Percentiles rank a stretch among this genome's conserved stretches.
These are phyloP conservation scores for Candida verbasci DNA, from an alignment of 805 yeast species.

Conservation along the genomic window DNA sequence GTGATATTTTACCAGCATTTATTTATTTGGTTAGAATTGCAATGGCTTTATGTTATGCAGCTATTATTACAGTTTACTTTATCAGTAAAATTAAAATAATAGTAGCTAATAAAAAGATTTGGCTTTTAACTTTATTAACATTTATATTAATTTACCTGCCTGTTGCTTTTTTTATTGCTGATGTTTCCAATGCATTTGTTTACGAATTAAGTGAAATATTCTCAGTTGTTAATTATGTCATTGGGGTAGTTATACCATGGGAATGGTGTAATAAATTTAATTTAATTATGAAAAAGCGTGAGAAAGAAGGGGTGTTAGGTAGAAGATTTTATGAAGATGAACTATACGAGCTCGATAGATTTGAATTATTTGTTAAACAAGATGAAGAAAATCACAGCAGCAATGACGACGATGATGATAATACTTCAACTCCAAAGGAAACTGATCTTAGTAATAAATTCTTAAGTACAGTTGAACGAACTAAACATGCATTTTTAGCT, in stretches of 20 bases:
- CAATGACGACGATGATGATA: constrained; percentile 7
- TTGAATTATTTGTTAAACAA: constrained; percentile 37
- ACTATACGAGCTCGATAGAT: constrained; percentile 35
- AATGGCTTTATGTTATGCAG: constrained; percentile 63
- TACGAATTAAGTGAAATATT: constrained; percentile 69
- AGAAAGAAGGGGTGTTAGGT: constrained; percentile 71
- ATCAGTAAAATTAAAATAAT: constrained; percentile 50
- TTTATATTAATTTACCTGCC: constrained; percentile 54
- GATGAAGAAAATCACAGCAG: constrained; percentile 10
- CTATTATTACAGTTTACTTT: constrained; percentile 53
- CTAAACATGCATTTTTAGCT: constrained; percentile 37
- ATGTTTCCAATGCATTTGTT: constrained; percentile 73
- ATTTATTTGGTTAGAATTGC: constrained; percentile 71
- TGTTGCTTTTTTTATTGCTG: constrained; percentile 70
- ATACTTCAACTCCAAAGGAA: not conserved
- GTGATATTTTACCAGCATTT: constrained; percentile 67
- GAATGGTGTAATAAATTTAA: constrained; percentile 76
- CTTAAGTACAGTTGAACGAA: constrained; percentile 11
- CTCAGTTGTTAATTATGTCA: constrained; percentile 65
- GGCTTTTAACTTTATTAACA: constrained; percentile 55
- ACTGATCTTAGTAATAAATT: not conserved
- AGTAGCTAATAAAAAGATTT: constrained; percentile 42
- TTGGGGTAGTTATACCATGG: constrained; percentile 75
- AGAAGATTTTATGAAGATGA: constrained; percentile 73
- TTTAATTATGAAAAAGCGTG: constrained; percentile 52